Evolutionary conservation across 208 protist genomes (phyloP).

Genomic region (Ichthyophonus hoferi): DNA sequence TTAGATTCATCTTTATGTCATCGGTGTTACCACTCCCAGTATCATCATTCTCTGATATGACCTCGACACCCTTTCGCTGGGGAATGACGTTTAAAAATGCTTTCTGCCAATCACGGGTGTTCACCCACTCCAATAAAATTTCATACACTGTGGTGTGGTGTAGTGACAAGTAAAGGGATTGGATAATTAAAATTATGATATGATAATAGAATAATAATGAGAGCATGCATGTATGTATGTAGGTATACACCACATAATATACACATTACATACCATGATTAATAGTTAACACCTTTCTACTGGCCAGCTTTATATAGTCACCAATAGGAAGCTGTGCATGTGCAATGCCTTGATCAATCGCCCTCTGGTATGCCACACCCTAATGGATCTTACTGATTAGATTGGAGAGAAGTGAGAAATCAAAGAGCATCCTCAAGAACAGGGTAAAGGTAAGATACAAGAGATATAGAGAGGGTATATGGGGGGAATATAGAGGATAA

Average conservation of each 20-base stretch:
- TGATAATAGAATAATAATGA: not conserved
- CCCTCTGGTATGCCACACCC: conserved; percentile 51
- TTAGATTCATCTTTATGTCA: too few species aligned
- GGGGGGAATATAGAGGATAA: too few species aligned
- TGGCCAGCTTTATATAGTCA: conserved; percentile 59
- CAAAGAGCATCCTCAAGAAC: too few species aligned
- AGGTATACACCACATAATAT: too few species aligned
- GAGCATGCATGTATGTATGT: not conserved
- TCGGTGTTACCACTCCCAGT: too few species aligned
- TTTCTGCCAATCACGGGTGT: conserved; percentile 52
- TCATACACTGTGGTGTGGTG: conserved; percentile 56
- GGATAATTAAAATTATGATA: not conserved
- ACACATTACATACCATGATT: conserved; percentile 70
- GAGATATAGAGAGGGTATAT: too few species aligned
- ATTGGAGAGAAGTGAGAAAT: too few species aligned
- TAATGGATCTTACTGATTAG: too few species aligned
- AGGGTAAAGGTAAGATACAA: too few species aligned
- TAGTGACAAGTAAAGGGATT: not conserved
- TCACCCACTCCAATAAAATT: conserved; percentile 53
- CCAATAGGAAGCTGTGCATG: conserved; percentile 66
- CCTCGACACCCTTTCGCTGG: conserved; percentile 44
- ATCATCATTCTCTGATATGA: not conserved
- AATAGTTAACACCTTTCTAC: conserved; percentile 65
- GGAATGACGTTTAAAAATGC: conserved; percentile 56
- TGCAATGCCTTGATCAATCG: conserved; percentile 50